Conservation (phyloP, 331 rosid genomes). For the Telfairia occidentalis region DNA sequence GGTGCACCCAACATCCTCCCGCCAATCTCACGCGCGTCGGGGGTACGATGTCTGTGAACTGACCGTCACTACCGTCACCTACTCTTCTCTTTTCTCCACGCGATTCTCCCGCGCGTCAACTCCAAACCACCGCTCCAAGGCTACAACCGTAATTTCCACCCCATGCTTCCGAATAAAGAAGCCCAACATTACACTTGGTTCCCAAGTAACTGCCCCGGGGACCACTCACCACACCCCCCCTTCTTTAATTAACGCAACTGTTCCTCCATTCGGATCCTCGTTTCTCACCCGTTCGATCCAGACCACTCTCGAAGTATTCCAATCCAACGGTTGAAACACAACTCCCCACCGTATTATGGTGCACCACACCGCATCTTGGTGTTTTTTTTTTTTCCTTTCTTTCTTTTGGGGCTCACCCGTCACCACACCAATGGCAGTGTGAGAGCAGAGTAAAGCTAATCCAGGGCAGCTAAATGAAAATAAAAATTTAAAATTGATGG, state of each 20-base stretch:
- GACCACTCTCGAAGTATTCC: background rate
- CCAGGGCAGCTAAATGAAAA: constrained; percentile 17
- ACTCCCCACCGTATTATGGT: background rate
- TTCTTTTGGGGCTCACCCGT: too few species aligned
- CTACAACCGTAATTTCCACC: constrained; percentile 17
- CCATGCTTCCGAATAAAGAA: constrained; percentile 50
- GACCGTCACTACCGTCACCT: background rate
- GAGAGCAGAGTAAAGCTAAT: constrained; percentile 21
- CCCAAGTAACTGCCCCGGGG: constrained; percentile 54
- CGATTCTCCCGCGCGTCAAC: constrained; percentile 15
- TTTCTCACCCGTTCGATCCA: constrained; percentile 3
- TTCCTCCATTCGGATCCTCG: background rate
- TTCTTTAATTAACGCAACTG: constrained; percentile 10
- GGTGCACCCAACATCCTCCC: constrained; percentile 10
- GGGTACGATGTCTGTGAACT: background rate
- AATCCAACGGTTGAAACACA: background rate
- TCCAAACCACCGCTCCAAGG: background rate
- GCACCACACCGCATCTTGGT: background rate
- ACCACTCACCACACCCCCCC: constrained; percentile 28
- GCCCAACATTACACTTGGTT: constrained; percentile 37
- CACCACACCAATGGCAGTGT: constrained; percentile 23
- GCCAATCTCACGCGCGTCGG: constrained; percentile 10
- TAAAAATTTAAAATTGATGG: constrained; percentile 18
- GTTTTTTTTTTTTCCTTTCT: background rate
- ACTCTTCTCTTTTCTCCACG: background rate